Percentiles rank a stretch among this genome's conserved stretches.
These are phyloP conservation scores for Trematosphaeria pertusa DNA, from an alignment of 2,329 filamentous ascomycete species.

Conservation along the genomic window DNA sequence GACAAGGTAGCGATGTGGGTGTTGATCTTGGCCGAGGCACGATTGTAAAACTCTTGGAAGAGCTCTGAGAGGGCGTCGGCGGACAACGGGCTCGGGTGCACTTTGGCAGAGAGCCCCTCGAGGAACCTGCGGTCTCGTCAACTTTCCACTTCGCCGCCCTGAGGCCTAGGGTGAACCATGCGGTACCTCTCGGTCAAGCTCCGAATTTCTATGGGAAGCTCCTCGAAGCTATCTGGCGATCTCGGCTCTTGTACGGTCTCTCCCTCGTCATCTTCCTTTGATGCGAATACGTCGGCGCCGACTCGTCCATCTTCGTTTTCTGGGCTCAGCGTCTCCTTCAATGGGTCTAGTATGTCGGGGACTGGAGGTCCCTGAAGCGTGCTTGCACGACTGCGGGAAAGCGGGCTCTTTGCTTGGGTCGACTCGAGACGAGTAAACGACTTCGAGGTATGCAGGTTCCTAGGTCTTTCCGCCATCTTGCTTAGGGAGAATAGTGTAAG, in stretches of 20 bases:
- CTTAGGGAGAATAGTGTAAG: conserved; percentile 10
- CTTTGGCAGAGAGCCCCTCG: conserved; percentile 85
- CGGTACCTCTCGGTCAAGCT: conserved; percentile 83
- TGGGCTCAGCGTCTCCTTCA: conserved; percentile 44
- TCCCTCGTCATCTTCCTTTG: conserved; percentile 45
- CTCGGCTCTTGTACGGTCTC: conserved; percentile 36
- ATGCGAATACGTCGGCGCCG: conserved; percentile 51
- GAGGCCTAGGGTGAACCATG: conserved; percentile 3
- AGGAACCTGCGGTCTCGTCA: too few relatives aligned
- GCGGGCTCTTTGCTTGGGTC: conserved; percentile 34
- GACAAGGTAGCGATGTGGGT: conserved; percentile 86
- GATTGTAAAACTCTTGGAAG: conserved; percentile 92
- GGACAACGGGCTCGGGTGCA: conserved; percentile 81
- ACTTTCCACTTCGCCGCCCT: background rate
- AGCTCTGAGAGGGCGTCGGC: conserved; percentile 83
- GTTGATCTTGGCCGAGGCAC: conserved; percentile 80
- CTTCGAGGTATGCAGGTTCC: conserved; percentile 50
- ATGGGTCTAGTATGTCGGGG: conserved; percentile 53
- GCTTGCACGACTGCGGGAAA: conserved; percentile 53
- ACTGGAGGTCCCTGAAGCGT: conserved; percentile 54
- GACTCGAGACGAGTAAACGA: conserved; percentile 60
- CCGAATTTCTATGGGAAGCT: conserved; percentile 91
- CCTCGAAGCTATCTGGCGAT: conserved; percentile 75
- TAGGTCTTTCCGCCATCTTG: conserved; percentile 41
- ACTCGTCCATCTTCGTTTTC: conserved; percentile 39